Evolutionary conservation across 176 grass and related monocot species (phyloP).

Genomic region (Phoenix dactylifera): DNA sequence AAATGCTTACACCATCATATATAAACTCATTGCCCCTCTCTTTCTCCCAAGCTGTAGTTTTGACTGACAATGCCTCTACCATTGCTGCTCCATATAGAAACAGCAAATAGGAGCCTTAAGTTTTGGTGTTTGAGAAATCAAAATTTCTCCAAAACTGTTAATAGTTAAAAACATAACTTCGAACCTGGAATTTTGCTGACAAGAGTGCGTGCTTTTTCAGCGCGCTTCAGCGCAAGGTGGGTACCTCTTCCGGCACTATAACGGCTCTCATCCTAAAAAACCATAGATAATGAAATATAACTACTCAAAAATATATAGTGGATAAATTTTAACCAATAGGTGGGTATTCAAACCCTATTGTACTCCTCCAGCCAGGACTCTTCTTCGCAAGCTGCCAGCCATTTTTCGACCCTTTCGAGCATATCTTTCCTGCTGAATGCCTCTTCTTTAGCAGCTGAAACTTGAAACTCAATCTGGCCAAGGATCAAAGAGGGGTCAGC

Average conservation of each 20-base stretch:
- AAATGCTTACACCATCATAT: slow-evolving; percentile 58
- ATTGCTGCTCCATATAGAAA: slow-evolving; percentile 31
- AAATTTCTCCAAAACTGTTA: neutral
- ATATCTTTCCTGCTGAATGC: slow-evolving; percentile 74
- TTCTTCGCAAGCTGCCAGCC: slow-evolving; percentile 54
- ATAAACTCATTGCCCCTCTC: slow-evolving; percentile 41
- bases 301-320: no score
- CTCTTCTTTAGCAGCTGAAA: slow-evolving; percentile 54
- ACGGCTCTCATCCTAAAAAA: slow-evolving; percentile 52
- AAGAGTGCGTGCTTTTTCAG: slow-evolving; percentile 61
- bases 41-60: slow-evolving; percentile 59
- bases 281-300: neutral
- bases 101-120: no score
- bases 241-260: slow-evolving; percentile 68
- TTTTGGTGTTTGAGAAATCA: no score
- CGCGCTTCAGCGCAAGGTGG: slow-evolving; percentile 50
- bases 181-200: slow-evolving; percentile 72
- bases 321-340: neutral
- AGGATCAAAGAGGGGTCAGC: slow-evolving; percentile 38
- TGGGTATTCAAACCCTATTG: slow-evolving; percentile 25
- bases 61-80: slow-evolving; percentile 44
- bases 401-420: slow-evolving; percentile 59
- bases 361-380: slow-evolving; percentile 90
- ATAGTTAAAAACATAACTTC: neutral
- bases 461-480: slow-evolving; percentile 55